Evolutionary conservation across 2,329 filamentous ascomycete genomes (phyloP).

Genomic region (Thermochaetoides dissita): DNA sequence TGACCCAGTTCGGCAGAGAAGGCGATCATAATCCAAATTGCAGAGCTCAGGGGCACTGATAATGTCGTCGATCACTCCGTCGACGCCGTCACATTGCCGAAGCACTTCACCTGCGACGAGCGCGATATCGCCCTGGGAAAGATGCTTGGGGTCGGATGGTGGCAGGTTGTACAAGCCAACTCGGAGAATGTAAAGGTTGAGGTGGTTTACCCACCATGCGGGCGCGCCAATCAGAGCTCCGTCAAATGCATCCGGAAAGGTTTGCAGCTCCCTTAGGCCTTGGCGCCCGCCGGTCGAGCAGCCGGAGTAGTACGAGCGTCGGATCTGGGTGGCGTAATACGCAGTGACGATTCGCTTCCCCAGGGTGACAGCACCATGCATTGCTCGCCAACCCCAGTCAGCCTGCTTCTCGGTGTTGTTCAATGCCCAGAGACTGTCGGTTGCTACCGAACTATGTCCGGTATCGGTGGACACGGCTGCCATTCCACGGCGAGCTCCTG

Average conservation of each 20-base stretch:
- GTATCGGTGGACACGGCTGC: slow-evolving; percentile 30
- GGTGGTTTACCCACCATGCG: slow-evolving; percentile 27
- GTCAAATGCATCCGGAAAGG: slow-evolving; percentile 41
- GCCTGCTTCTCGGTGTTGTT: slow-evolving; percentile 22
- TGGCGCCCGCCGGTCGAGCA: slow-evolving; percentile 48
- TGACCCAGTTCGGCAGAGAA: slow-evolving; percentile 22
- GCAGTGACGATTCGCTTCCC: slow-evolving; percentile 34
- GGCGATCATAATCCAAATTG: slow-evolving; percentile 22
- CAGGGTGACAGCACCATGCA: slow-evolving; percentile 35
- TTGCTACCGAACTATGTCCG: slow-evolving; percentile 23
- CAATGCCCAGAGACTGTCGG: slow-evolving; percentile 25
- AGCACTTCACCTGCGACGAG: slow-evolving; percentile 26
- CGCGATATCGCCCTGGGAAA: slow-evolving; percentile 27
- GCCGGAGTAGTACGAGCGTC: slow-evolving; percentile 39
- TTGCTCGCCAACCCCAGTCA: slow-evolving; percentile 28
- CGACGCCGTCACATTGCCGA: slow-evolving; percentile 32
- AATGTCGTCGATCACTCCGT: slow-evolving; percentile 33
- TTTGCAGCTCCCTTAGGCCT: slow-evolving; percentile 39
- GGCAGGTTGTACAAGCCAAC: slow-evolving; percentile 32
- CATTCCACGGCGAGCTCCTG: slow-evolving; percentile 24
- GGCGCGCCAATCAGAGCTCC: slow-evolving; percentile 38
- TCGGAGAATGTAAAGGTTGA: slow-evolving; percentile 24
- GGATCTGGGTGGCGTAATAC: slow-evolving; percentile 30
- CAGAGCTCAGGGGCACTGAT: slow-evolving; percentile 31
- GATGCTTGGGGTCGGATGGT: slow-evolving; percentile 25